Conservation (phyloP, 1,139 yeast species). For the Diutina sp. region DNA sequence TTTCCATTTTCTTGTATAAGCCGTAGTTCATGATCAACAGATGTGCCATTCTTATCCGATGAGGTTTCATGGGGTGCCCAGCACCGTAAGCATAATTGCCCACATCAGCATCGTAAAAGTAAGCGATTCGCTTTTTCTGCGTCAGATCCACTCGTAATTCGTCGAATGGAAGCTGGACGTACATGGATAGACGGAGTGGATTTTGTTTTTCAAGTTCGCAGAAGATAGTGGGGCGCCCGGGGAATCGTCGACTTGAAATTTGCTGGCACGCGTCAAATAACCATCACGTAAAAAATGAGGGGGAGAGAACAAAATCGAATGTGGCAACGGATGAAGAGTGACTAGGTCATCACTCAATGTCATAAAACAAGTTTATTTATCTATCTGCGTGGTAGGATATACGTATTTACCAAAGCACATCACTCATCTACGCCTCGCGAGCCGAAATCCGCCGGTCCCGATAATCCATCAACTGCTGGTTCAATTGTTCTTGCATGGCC, state of each 20-base stretch:
- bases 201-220: neutral
- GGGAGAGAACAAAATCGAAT: too few species aligned
- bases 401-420: neutral
- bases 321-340: too few species aligned
- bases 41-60: slow-evolving; percentile 97
- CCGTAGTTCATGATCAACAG: slow-evolving; percentile 96
- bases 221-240: neutral
- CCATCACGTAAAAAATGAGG: neutral
- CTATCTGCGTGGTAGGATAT: too few species aligned
- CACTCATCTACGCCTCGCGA: neutral
- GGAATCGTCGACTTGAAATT: neutral
- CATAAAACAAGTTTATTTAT: too few species aligned
- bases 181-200: slow-evolving; percentile 12
- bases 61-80: slow-evolving; percentile 98
- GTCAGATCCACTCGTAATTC: slow-evolving; percentile 28
- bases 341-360: too few species aligned
- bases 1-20: slow-evolving; percentile 91
- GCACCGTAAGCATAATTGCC: slow-evolving; percentile 98
- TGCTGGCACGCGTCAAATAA: neutral
- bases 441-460: neutral
- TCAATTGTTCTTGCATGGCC: slow-evolving; percentile 33
- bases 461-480: slow-evolving; percentile 23
- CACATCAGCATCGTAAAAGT: slow-evolving; percentile 60
- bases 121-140: slow-evolving; percentile 32
- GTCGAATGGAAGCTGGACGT: slow-evolving; percentile 33